A percentile compares a stretch with the other conserved stretches of the same genome.
Conservation (phyloP, 2,329 filamentous ascomycete genomes). For the Bipolaris gigantea region DNA sequence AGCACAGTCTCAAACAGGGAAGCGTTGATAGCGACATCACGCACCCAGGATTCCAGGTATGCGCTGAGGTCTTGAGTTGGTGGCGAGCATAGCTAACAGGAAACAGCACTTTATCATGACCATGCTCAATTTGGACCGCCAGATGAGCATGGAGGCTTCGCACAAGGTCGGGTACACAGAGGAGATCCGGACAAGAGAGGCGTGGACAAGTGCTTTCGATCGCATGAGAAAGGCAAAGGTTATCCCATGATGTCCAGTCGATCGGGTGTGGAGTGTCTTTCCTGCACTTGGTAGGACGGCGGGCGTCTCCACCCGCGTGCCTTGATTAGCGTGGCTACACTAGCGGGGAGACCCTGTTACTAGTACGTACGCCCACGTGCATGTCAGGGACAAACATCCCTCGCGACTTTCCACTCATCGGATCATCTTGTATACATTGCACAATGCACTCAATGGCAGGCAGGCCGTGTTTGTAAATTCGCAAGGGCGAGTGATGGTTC, state of each 20-base stretch:
- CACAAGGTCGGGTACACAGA: constrained; percentile 45
- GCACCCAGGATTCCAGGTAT: constrained; percentile 37
- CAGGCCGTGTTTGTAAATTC: no score
- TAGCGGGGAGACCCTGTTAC: background rate
- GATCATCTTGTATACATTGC: background rate
- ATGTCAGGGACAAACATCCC: no score
- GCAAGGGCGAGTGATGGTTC: background rate
- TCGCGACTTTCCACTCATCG: background rate
- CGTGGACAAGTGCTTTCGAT: constrained; percentile 51
- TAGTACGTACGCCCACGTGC: no score
- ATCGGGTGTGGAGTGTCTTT: background rate
- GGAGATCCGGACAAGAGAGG: constrained; percentile 43
- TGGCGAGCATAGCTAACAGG: constrained; percentile 3
- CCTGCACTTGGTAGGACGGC: background rate
- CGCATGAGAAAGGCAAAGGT: constrained; percentile 48
- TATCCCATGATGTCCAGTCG: constrained; percentile 45
- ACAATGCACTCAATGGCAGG: background rate
- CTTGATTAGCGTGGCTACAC: background rate
- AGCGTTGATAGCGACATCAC: constrained; percentile 52
- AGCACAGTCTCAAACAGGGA: constrained; percentile 38
- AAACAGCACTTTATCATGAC: constrained; percentile 39
- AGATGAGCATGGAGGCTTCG: constrained; percentile 50
- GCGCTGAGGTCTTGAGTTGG: background rate
- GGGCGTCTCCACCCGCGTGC: background rate
- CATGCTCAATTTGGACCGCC: constrained; percentile 53